Percentiles rank a stretch among this genome's conserved stretches.
These are phyloP conservation scores for Alternaria sp. DNA, from an alignment of 2,329 filamentous ascomycete genomes.

Conservation along the genomic window DNA sequence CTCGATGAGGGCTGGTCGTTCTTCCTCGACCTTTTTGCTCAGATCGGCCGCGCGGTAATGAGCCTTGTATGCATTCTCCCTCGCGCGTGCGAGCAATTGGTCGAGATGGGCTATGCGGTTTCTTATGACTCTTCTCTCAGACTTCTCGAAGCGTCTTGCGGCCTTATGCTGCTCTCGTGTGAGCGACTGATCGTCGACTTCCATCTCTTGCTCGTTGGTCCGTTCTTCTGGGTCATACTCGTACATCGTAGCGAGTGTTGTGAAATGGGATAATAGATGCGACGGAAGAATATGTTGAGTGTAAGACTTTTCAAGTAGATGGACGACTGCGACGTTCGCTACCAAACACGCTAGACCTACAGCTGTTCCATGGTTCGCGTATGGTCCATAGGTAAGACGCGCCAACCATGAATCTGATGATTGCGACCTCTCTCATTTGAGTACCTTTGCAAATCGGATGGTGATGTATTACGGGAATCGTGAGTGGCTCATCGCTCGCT, in stretches of 20 bases:
- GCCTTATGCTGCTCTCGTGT: background rate
- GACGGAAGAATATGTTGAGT: background rate
- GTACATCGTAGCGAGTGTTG: background rate
- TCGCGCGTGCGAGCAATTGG: background rate
- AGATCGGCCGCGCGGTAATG: background rate
- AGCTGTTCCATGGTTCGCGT: background rate
- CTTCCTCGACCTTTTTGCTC: background rate
- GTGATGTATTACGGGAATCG: background rate
- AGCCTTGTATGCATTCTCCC: background rate
- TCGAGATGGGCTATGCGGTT: background rate
- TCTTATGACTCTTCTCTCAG: background rate
- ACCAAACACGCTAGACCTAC: background rate
- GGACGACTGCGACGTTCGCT: background rate
- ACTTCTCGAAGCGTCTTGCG: background rate
- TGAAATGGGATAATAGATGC: background rate
- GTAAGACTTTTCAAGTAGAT: background rate
- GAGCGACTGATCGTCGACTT: background rate
- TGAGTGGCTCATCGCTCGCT: background rate
- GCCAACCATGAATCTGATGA: background rate
- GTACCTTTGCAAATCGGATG: fast-evolving
- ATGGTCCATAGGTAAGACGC: background rate
- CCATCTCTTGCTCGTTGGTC: fast-evolving
- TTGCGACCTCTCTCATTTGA: background rate
- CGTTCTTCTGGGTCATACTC: background rate
- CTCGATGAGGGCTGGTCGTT: background rate